These are phyloP conservation scores for Pseudogymnoascus sp. DNA, from an alignment of 2,329 filamentous ascomycete genomes.

Conservation along the genomic window DNA sequence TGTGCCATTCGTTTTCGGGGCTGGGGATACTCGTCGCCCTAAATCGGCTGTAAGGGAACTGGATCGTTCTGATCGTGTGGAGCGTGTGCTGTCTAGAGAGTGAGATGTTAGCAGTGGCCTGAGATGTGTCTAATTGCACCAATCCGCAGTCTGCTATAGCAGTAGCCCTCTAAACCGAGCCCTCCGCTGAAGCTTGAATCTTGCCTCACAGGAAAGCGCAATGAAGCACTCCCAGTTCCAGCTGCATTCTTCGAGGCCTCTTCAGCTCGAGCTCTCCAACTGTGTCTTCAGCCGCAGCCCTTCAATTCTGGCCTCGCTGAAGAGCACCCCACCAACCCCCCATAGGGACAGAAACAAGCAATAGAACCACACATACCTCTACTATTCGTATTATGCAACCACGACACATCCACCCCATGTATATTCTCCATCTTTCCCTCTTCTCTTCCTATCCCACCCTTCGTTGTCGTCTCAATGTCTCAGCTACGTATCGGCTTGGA, in stretches of 20 bases:
- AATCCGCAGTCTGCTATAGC: conserved; percentile 5
- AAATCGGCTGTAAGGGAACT: background rate
- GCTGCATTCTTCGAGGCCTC: background rate
- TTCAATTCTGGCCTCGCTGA: background rate
- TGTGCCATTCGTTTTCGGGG: conserved; percentile 13
- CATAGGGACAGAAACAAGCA: conserved; percentile 8
- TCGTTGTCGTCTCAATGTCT: background rate
- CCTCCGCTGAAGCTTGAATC: background rate
- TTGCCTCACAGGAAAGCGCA: background rate
- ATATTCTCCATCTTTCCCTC: conserved; percentile 26
- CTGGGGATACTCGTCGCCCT: background rate
- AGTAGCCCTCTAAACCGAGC: background rate
- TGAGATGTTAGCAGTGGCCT: conserved; percentile 10
- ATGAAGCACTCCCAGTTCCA: background rate
- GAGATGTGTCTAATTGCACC: conserved; percentile 15
- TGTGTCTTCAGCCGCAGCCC: background rate
- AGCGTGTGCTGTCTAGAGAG: background rate
- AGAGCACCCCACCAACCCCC: background rate
- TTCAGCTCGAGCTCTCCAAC: background rate
- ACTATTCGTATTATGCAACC: conserved; percentile 26
- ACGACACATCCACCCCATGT: conserved; percentile 29
- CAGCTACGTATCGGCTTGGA: background rate
- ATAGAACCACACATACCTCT: conserved; percentile 22
- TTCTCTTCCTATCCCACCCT: background rate
- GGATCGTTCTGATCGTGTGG: background rate